Evolutionary conservation across 495 filamentous ascomycete species (phyloP).

Genomic region (Cudoniella acicularis): DNA sequence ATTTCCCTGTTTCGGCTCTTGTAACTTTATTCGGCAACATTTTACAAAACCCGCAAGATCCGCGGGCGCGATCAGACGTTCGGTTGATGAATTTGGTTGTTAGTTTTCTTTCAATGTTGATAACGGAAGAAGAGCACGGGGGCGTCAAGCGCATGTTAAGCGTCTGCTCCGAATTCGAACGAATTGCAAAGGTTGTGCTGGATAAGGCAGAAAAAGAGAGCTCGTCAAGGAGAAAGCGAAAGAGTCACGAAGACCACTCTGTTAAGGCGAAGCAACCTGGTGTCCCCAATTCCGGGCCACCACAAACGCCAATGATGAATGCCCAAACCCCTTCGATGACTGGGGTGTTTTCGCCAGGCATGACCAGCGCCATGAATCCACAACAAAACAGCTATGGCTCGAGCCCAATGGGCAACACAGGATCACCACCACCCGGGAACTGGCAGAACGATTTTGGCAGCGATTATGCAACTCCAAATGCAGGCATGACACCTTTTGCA

Average conservation of each 20-base stretch:
- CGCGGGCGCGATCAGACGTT: conserved; percentile 81
- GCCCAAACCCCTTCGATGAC: conserved; percentile 8
- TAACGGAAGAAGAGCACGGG: conserved; percentile 74
- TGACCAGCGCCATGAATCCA: conserved; percentile 16
- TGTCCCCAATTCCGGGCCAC: neutral
- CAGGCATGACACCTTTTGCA: conserved; percentile 42
- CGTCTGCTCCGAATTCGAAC: conserved; percentile 90
- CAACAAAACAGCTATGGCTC: conserved; percentile 8
- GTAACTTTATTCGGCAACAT: conserved; percentile 97
- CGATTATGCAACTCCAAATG: conserved; percentile 24
- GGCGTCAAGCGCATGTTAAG: conserved; percentile 89
- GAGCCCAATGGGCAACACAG: conserved; percentile 15
- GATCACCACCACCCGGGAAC: conserved; percentile 5
- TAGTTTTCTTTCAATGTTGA: conserved; percentile 70
- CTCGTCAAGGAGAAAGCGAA: conserved; percentile 73
- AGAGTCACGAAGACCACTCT: conserved; percentile 47
- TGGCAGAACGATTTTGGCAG: conserved; percentile 19
- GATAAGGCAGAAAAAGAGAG: conserved; percentile 85
- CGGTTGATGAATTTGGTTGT: conserved; percentile 90
- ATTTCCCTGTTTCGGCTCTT: conserved; percentile 93
- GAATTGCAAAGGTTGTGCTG: conserved; percentile 88
- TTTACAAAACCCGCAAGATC: conserved; percentile 90
- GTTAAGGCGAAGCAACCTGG: conserved; percentile 2
- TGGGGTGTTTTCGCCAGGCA: conserved; percentile 17
- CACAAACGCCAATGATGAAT: conserved; percentile 15